Evolutionary conservation across 1,139 yeast species (phyloP).

Genomic region (Meyerozyma sp.): DNA sequence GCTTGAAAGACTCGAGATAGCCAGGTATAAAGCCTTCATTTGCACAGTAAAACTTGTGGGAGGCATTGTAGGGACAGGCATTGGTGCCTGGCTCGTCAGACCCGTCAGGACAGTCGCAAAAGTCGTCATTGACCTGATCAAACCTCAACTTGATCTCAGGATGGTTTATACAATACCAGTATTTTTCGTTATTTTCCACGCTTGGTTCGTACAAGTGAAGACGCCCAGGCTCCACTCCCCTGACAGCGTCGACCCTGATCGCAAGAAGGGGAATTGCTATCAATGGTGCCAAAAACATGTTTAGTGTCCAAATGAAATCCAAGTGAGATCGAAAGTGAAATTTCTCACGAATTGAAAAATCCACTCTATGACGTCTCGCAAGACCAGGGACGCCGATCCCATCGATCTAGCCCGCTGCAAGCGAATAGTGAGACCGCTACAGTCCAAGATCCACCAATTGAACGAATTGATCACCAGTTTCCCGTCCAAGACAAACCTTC

Average conservation of each 20-base stretch:
- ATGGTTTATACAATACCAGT: slow-evolving; percentile 67
- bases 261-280: neutral
- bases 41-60: slow-evolving; percentile 62
- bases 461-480: slow-evolving; percentile 22
- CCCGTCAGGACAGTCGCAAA: slow-evolving; percentile 97
- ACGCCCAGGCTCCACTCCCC: slow-evolving; percentile 32
- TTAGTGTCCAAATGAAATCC: neutral
- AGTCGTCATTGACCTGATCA: slow-evolving; percentile 75
- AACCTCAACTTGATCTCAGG: slow-evolving; percentile 56
- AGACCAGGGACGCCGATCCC: neutral
- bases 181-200: slow-evolving; percentile 27
- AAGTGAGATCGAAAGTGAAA: neutral
- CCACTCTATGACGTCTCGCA: neutral
- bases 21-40: slow-evolving; percentile 65
- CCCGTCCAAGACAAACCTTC: slow-evolving; percentile 12
- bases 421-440: slow-evolving; percentile 31
- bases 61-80: slow-evolving; percentile 53
- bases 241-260: slow-evolving; percentile 4
- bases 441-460: slow-evolving; percentile 31
- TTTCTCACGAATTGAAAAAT: neutral
- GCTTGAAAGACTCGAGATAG: slow-evolving; percentile 55
- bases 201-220: slow-evolving; percentile 52
- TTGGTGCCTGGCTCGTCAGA: slow-evolving; percentile 95
- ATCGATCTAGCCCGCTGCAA: slow-evolving; percentile 17
- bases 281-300: neutral